Conservation (phyloP, 495 filamentous ascomycete genomes). For the Podospora anserina region DNA sequence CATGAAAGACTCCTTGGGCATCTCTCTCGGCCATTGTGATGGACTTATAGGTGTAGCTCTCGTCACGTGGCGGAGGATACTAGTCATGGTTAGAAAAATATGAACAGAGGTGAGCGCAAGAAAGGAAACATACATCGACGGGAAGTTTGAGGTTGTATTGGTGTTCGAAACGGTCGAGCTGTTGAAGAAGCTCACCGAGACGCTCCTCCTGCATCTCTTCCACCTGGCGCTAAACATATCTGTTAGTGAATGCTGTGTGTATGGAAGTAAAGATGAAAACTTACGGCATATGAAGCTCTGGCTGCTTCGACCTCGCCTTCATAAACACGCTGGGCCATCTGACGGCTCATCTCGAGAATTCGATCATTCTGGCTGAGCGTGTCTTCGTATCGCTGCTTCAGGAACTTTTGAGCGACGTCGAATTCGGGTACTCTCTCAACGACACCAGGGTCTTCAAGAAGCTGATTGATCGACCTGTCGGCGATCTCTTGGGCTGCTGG, state of each 20-base stretch:
- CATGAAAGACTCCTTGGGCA: slow-evolving; percentile 28
- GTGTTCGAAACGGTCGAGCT: slow-evolving; percentile 34
- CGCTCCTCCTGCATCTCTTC: slow-evolving; percentile 35
- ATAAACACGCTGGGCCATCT: slow-evolving; percentile 24
- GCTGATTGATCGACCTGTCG: slow-evolving; percentile 36
- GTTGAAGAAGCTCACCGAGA: slow-evolving; percentile 35
- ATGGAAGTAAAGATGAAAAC: neutral
- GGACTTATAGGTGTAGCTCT: slow-evolving; percentile 33
- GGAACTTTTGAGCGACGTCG: slow-evolving; percentile 24
- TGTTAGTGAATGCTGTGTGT: slow-evolving; percentile 2
- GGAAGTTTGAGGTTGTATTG: slow-evolving; percentile 38
- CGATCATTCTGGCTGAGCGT: slow-evolving; percentile 21
- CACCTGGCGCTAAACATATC: slow-evolving; percentile 20
- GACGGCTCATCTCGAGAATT: slow-evolving; percentile 19
- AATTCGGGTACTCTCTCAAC: slow-evolving; percentile 37
- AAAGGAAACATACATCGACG: slow-evolving; percentile 37
- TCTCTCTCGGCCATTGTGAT: slow-evolving; percentile 34
- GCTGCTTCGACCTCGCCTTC: slow-evolving; percentile 16
- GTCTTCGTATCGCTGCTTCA: slow-evolving; percentile 32
- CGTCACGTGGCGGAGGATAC: slow-evolving; percentile 18
- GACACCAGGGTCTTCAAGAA: slow-evolving; percentile 31
- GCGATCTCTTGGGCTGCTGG: slow-evolving; percentile 44
- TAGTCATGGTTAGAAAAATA: slow-evolving; percentile 3
- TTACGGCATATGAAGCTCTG: slow-evolving; percentile 22
- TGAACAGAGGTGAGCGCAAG: neutral